Percentiles rank a stretch among this genome's conserved stretches.
These are phyloP conservation scores for Pseudogymnoascus pannorum DNA, from an alignment of 2,329 filamentous ascomycete species.

Conservation along the genomic window DNA sequence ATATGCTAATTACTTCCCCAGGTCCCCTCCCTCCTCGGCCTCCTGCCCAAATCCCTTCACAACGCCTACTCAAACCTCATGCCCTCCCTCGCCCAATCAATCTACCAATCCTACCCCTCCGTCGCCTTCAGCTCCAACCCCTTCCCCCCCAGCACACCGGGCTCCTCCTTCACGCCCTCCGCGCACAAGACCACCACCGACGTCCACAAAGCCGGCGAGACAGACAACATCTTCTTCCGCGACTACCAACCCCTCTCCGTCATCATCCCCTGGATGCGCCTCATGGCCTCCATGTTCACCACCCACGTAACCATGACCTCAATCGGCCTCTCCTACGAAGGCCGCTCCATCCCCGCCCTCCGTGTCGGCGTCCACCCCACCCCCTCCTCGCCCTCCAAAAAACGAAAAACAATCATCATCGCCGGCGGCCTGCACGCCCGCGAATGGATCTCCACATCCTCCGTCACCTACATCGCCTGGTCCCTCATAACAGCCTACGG, in stretches of 20 bases:
- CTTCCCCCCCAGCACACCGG: constrained; percentile 16
- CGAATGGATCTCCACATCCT: constrained; percentile 93
- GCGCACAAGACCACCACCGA: constrained; percentile 15
- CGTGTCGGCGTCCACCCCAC: constrained; percentile 59
- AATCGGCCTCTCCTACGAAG: constrained; percentile 82
- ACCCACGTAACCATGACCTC: constrained; percentile 65
- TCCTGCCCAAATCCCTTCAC: constrained; percentile 69
- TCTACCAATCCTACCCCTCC: constrained; percentile 64
- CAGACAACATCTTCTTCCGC: constrained; percentile 79
- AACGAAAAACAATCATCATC: constrained; percentile 71
- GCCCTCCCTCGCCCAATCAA: constrained; percentile 68
- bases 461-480: constrained; percentile 86
- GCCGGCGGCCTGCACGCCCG: constrained; percentile 84
- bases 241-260: constrained; percentile 86
- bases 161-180: constrained; percentile 1
- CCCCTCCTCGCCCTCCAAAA: constrained; percentile 35
- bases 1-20: constrained; percentile 25
- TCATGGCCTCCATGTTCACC: constrained; percentile 85
- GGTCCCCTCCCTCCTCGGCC: constrained; percentile 65
- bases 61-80: constrained; percentile 68
- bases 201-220: constrained; percentile 59
- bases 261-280: constrained; percentile 75
- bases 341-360: constrained; percentile 75
- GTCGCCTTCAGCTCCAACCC: constrained; percentile 18
- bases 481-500: constrained; percentile 77